Evolutionary conservation across 2,329 filamentous ascomycete species (phyloP), one percentile per base, ranked within the genome.

Genomic region (Hypoxylon sp.): DNA sequence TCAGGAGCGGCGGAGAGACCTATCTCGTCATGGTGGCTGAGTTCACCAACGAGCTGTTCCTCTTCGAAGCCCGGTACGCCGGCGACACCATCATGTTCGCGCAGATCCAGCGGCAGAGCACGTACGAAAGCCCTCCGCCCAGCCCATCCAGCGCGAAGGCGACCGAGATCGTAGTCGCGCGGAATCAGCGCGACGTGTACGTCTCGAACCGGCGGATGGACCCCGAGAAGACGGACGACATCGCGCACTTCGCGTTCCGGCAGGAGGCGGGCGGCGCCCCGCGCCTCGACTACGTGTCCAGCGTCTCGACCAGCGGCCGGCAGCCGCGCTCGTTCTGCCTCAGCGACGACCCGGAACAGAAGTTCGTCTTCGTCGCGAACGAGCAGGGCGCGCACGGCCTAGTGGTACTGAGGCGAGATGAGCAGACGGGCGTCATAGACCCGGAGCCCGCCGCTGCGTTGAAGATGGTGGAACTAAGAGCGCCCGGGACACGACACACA

Each of bases 131-230:
- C 69, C 69, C 51, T 74, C 74, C 50, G 43, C 69, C 35, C 69
- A 67, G 26, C 65, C 65, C 1, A 76, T 79, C 10, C n/a, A n/a
- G n/a, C n/a, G n/a, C n/a, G 72, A 76, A 9, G 0, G 79, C 76
- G 2, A 80, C 78, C 33, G 79, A 78, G 66, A 65, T 83, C 43
- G 69, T 73, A 58, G 65, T 82, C 26, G 69, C 75, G 8, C 65
- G 66, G 23, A 76, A 79, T 68, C 73, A 72, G 67, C 69, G 69
- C 62, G 72, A 81, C 68, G 62, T 83, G 17, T 83, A 83, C 69
- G 73, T 82, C 48, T 79, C 79, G 21, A 83, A 83, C 73, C 78
- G 81, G 10, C 56, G 80, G 20, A 78, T 74, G 0, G 79, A 77
- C n/a, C n/a, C n/a, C 50, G 72, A 74, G 55, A 59, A 61, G 2